Percentiles rank a stretch among this genome's conserved stretches.
phyloP scores from a whole-genome alignment of 164 flowering plant genomes.

The Malania oleifera region DNA sequence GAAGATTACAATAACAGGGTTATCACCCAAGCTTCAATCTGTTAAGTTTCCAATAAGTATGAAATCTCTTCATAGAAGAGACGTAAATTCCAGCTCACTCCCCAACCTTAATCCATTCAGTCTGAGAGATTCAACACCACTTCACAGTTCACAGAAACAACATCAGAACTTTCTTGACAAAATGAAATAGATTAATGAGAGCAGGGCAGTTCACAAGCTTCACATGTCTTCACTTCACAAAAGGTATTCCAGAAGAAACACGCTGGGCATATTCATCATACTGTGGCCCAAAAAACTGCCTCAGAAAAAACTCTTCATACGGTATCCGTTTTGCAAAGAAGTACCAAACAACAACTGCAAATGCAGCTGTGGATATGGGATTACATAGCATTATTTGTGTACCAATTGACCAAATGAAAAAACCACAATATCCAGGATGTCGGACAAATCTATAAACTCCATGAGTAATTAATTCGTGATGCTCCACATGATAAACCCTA shows the following conservation, averaged over 20 bases:
- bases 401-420: conserved; percentile 84
- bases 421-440: conserved; percentile 89
- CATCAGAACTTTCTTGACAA: too few species aligned
- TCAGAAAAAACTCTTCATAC: conserved; percentile 87
- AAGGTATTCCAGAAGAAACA: conserved; percentile 90
- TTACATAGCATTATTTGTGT: conserved; percentile 90
- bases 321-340: conserved; percentile 74
- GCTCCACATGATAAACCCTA: conserved; percentile 44
- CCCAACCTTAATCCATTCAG: too few species aligned
- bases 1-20: too few species aligned
- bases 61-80: too few species aligned
- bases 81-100: too few species aligned
- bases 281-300: conserved; percentile 72
- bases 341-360: conserved; percentile 65
- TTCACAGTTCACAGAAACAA: too few species aligned
- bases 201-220: too few species aligned
- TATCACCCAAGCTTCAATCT: too few species aligned
- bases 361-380: conserved; percentile 67
- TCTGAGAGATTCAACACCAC: too few species aligned
- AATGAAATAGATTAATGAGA: too few species aligned
- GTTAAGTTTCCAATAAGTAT: too few species aligned
- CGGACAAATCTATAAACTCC: conserved; percentile 72
- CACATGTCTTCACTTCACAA: conserved; percentile 71
- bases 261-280: conserved; percentile 62
- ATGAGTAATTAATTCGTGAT: conserved; percentile 64